phyloP scores from a whole-genome alignment of 2,329 filamentous ascomycete genomes.

The Cladosporium sp. region DNA sequence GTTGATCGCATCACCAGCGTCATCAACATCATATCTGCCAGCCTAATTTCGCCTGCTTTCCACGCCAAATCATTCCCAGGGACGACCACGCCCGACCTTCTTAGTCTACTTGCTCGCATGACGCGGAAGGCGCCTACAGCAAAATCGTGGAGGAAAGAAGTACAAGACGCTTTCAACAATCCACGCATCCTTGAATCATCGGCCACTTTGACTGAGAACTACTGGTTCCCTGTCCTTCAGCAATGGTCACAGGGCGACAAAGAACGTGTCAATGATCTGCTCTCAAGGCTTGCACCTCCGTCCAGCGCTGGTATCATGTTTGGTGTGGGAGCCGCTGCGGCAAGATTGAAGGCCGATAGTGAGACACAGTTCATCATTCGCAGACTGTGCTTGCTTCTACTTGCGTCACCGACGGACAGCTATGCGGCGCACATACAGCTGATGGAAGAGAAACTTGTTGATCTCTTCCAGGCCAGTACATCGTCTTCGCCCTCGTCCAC shows the following conservation, averaged over 20 bases:
- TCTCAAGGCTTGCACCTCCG: constrained; percentile 76
- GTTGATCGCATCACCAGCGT: constrained; percentile 78
- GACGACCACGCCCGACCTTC: constrained; percentile 70
- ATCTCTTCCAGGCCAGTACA: constrained; percentile 78
- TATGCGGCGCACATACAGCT: constrained; percentile 74
- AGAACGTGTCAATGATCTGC: constrained; percentile 78
- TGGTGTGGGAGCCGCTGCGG: constrained; percentile 93
- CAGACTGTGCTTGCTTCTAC: constrained; percentile 74
- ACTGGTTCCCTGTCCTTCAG: constrained; percentile 80
- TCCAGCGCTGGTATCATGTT: constrained; percentile 96
- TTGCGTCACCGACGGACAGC: constrained; percentile 74
- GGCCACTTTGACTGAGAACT: constrained; percentile 63
- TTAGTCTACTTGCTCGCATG: constrained; percentile 75
- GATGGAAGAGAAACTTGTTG: constrained; percentile 80
- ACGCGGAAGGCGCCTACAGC: constrained; percentile 75
- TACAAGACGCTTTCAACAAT: constrained; percentile 90
- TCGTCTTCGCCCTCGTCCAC: constrained; percentile 89
- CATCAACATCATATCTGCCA: constrained; percentile 77
- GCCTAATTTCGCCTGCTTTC: constrained; percentile 77
- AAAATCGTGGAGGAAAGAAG: constrained; percentile 90
- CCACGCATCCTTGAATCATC: constrained; percentile 76
- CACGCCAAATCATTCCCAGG: constrained; percentile 85
- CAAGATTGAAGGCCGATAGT: constrained; percentile 89
- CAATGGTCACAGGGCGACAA: constrained; percentile 88
- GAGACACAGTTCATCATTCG: constrained; percentile 88